These are phyloP conservation scores for Trichoderma sp. DNA, from an alignment of 2,329 filamentous ascomycete species.

Conservation along the genomic window DNA sequence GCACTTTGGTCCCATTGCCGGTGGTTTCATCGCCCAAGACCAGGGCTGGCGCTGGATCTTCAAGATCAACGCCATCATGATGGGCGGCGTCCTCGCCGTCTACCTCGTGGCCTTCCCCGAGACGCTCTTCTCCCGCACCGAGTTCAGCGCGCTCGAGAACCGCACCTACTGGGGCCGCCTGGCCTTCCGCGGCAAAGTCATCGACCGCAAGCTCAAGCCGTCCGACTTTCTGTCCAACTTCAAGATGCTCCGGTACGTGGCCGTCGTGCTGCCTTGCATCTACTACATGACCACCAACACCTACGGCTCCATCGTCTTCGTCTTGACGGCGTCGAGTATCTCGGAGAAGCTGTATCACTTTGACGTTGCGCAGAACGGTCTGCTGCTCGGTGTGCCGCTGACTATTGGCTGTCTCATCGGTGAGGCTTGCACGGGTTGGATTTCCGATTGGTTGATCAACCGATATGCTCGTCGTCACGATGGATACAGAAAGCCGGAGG, in stretches of 20 bases:
- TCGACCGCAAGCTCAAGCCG: neutral
- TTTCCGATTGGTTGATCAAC: slow-evolving; percentile 14
- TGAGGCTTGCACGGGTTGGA: slow-evolving; percentile 12
- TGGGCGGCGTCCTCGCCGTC: neutral
- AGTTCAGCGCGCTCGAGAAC: slow-evolving; percentile 13
- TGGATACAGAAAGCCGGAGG: slow-evolving; percentile 2
- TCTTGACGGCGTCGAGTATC: slow-evolving; percentile 8
- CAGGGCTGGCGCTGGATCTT: slow-evolving; percentile 13
- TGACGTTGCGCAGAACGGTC: slow-evolving; percentile 5
- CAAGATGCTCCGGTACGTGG: slow-evolving; percentile 9
- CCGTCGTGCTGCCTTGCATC: slow-evolving; percentile 10
- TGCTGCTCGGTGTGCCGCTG: slow-evolving; percentile 6
- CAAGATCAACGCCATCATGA: slow-evolving; percentile 13
- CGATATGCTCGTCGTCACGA: slow-evolving; percentile 10
- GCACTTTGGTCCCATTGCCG: slow-evolving; percentile 14
- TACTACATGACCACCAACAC: slow-evolving; percentile 14
- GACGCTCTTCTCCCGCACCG: slow-evolving; percentile 11
- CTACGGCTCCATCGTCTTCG: slow-evolving; percentile 14
- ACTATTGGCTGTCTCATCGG: slow-evolving; percentile 7
- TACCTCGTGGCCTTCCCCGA: slow-evolving; percentile 7
- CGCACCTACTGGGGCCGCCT: slow-evolving; percentile 5
- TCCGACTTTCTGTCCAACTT: slow-evolving; percentile 7
- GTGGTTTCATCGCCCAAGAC: slow-evolving; percentile 4
- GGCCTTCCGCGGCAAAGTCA: slow-evolving; percentile 11
- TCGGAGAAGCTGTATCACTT: slow-evolving; percentile 12